These are phyloP conservation scores for Yamadazyma mexicana DNA, from an alignment of 1,139 yeast species.

Conservation along the genomic window DNA sequence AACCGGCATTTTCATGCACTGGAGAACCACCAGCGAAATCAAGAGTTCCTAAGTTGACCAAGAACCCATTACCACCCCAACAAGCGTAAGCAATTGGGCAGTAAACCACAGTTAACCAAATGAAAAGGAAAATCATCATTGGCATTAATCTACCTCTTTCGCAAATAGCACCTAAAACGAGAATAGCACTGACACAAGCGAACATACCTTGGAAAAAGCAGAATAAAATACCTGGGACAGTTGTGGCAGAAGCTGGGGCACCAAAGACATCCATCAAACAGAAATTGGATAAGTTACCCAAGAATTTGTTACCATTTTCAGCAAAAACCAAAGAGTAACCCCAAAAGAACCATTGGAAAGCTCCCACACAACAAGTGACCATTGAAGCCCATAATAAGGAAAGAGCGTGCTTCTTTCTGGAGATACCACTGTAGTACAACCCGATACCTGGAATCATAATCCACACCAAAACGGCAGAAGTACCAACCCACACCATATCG, in stretches of 20 bases:
- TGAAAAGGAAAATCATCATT: conserved; percentile 88
- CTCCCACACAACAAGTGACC: conserved; percentile 77
- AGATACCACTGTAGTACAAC: conserved; percentile 81
- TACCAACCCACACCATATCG: conserved; percentile 88
- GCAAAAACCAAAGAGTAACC: conserved; percentile 89
- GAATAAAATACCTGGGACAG: conserved; percentile 84
- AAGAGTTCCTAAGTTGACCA: conserved; percentile 73
- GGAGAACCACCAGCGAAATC: conserved; percentile 99
- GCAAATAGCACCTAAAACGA: conserved; percentile 96
- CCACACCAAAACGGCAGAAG: conserved; percentile 78
- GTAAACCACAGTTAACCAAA: conserved; percentile 96
- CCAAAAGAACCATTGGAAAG: conserved; percentile 98
- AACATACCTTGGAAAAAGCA: conserved; percentile 95
- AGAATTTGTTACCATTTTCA: conserved; percentile 58
- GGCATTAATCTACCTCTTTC: conserved; percentile 97
- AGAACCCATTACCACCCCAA: conserved; percentile 94
- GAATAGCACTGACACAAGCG: conserved; percentile 86
- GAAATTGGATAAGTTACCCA: conserved; percentile 80
- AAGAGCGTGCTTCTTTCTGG: conserved; percentile 89
- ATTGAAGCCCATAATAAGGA: conserved; percentile 92
- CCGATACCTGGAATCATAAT: conserved; percentile 96
- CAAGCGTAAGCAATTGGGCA: conserved; percentile 97
- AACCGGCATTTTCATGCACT: conserved; percentile 93
- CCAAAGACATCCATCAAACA: conserved; percentile 80
- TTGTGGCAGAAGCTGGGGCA: conserved; percentile 65